Percentiles rank a stretch among this genome's conserved stretches.
Evolutionary conservation across 306 rosid genomes (phyloP).

Genomic region (Citrullus mucosospermus): DNA sequence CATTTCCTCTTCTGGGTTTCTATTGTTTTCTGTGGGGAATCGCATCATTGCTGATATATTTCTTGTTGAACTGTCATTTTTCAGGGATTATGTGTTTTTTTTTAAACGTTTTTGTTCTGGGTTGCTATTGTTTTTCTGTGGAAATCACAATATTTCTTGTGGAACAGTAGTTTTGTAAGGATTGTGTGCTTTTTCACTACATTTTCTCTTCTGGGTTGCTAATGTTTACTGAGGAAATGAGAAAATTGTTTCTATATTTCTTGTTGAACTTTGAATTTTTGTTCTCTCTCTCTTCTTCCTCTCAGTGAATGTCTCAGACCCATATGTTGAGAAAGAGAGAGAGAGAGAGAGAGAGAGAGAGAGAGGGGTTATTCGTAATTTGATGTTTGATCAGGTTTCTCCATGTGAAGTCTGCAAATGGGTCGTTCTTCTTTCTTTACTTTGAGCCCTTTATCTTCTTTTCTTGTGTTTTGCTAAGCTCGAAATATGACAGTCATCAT

Average conservation of each 20-base stretch:
- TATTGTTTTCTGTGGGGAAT: background rate
- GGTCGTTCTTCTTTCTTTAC: background rate
- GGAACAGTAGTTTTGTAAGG: background rate
- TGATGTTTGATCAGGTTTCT: constrained; percentile 5
- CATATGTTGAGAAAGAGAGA: background rate
- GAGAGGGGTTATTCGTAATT: background rate
- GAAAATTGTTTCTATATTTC: background rate
- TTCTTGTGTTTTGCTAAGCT: background rate
- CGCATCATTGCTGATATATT: background rate
- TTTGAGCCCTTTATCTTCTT: constrained; percentile 10
- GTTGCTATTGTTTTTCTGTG: background rate
- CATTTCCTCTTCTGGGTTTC: background rate
- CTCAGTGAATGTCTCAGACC: background rate
- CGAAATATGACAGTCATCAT: constrained; percentile 6
- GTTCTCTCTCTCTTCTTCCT: background rate
- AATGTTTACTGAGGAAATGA: background rate
- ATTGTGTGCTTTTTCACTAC: background rate
- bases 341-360: background rate
- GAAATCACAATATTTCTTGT: background rate
- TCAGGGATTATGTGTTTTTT: background rate
- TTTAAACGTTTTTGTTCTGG: background rate
- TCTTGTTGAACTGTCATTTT: background rate
- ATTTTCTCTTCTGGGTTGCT: background rate
- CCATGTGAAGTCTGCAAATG: constrained; percentile 1
- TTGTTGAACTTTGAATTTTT: background rate